A percentile compares a stretch with the other conserved stretches of the same genome.
phyloP scores from a whole-genome alignment of 2,329 filamentous ascomycete genomes.

The Xylariaceae sp. region DNA sequence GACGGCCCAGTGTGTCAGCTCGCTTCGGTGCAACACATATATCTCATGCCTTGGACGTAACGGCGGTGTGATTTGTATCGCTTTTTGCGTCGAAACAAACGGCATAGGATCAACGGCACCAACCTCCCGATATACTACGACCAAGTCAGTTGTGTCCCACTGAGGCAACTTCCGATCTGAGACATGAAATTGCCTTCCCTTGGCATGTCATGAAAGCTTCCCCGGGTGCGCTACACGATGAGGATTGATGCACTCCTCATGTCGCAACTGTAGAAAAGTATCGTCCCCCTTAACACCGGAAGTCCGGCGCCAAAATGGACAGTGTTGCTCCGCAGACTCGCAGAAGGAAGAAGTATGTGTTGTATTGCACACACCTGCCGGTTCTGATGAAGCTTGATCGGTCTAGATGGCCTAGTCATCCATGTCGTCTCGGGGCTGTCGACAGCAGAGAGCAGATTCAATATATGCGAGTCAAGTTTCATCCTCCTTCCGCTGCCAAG shows the following conservation, averaged over 20 bases:
- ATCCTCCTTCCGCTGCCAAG: too few species aligned
- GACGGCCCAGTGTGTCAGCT: neutral
- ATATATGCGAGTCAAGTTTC: too few species aligned
- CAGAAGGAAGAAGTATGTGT: too few species aligned
- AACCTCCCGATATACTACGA: conserved; percentile 10
- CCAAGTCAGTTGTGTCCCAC: conserved; percentile 4
- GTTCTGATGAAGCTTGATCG: too few species aligned
- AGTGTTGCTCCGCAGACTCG: too few species aligned
- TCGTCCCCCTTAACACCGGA: too few species aligned
- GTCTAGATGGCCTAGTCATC: too few species aligned
- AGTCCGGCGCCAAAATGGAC: too few species aligned
- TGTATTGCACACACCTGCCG: too few species aligned
- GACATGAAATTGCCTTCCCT: conserved; percentile 4
- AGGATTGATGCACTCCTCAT: conserved; percentile 9
- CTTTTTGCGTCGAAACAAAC: neutral
- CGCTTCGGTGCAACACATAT: conserved; percentile 7
- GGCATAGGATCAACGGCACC: conserved; percentile 3
- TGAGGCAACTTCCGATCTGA: neutral
- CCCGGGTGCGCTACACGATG: conserved; percentile 5
- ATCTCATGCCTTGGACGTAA: neutral
- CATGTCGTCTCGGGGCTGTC: too few species aligned
- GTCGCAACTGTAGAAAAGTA: neutral
- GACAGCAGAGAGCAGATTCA: too few species aligned
- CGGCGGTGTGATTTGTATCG: too few species aligned
- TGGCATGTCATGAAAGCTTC: conserved; percentile 6